A percentile compares a stretch with the other conserved stretches of the same genome.
Evolutionary conservation across 2,329 filamentous ascomycete species (phyloP).

Genomic region (Penicillium decumbens): DNA sequence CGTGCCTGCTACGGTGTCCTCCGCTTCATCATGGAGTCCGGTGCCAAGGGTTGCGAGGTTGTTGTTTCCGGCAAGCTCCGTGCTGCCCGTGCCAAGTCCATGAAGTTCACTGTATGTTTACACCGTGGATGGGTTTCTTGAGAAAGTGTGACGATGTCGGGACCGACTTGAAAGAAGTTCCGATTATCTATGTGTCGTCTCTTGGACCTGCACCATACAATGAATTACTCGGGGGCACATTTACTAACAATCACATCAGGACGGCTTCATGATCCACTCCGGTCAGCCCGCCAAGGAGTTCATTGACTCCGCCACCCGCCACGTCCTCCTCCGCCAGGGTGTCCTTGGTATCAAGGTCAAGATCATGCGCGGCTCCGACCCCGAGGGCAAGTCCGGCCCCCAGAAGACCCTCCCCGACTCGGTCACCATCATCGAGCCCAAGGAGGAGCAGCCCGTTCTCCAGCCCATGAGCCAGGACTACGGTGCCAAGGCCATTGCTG

Average conservation of each 20-base stretch:
- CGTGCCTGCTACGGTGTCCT: constrained; percentile 99
- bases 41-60: constrained; percentile 99
- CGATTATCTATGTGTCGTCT: background rate
- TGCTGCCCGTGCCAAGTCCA: constrained; percentile 98
- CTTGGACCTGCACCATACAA: background rate
- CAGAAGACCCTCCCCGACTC: constrained; percentile 97
- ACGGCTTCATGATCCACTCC: constrained; percentile 99
- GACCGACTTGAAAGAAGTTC: background rate
- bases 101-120: constrained; percentile 93
- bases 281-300: constrained; percentile 99
- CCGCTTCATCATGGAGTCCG: constrained; percentile 99
- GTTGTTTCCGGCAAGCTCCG: constrained; percentile 99
- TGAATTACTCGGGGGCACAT: background rate
- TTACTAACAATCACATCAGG: constrained; percentile 40
- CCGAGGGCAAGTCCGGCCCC: constrained; percentile 96
- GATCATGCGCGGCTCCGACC: constrained; percentile 99
- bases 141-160: background rate
- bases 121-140: background rate
- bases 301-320: constrained; percentile 96
- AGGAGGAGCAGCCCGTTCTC: constrained; percentile 94
- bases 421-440: constrained; percentile 99
- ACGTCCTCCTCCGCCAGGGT: constrained; percentile 99
- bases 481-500: constrained; percentile 78
- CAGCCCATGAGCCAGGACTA: constrained; percentile 98
- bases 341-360: constrained; percentile 99